phyloP scores from a whole-genome alignment of 345 rosid genomes.

The Camelina hispida region DNA sequence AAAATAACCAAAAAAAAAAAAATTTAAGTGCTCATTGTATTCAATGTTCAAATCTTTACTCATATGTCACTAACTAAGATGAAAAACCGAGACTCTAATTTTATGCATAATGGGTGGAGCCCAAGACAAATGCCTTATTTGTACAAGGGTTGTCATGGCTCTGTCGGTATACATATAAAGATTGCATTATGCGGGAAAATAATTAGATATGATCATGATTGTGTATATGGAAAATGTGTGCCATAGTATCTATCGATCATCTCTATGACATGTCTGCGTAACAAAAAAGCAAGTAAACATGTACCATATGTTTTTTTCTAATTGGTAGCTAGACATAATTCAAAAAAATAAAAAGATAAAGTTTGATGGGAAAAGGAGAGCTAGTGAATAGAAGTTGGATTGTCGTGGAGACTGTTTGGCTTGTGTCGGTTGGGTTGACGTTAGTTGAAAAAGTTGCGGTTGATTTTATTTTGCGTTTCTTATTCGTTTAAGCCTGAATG shows the following conservation, averaged over 20 bases:
- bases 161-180: constrained; percentile 11
- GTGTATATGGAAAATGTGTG: constrained; percentile 28
- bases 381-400: constrained; percentile 36
- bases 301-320: constrained; percentile 26
- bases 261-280: constrained; percentile 34
- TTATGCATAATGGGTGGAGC: constrained; percentile 8
- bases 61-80: neutral
- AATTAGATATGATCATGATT: constrained; percentile 30
- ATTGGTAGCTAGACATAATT: constrained; percentile 34
- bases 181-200: constrained; percentile 27
- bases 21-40: neutral
- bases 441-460: constrained; percentile 31
- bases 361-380: constrained; percentile 36
- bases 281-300: constrained; percentile 39
- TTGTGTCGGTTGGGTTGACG: constrained; percentile 43
- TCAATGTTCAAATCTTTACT: neutral
- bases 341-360: constrained; percentile 29
- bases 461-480: constrained; percentile 28
- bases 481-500: constrained; percentile 11
- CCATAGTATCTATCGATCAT: neutral
- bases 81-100: neutral
- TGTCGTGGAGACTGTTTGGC: constrained; percentile 39
- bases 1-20: neutral
- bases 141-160: neutral
- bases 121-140: constrained; percentile 1